A percentile compares a stretch with the other conserved stretches of the same genome.
Evolutionary conservation across 2,329 filamentous ascomycete genomes (phyloP).

Genomic region (Cryphonectria radicalis): DNA sequence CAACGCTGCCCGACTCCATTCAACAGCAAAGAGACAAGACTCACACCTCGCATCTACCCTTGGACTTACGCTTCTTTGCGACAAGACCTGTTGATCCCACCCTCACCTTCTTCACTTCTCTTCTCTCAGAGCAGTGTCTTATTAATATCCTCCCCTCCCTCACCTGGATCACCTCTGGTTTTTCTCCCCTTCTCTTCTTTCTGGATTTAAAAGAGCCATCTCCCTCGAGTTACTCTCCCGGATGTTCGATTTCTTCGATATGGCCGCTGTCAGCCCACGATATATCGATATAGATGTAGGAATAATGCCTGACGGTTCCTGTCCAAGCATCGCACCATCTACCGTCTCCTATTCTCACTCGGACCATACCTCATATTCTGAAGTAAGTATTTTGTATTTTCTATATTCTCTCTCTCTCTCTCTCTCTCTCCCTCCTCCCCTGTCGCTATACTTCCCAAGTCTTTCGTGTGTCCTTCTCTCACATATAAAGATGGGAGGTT

Average conservation of each 20-base stretch:
- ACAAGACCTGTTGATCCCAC: background rate
- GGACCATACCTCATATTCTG: slow-evolving; percentile 29
- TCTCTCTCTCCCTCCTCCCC: background rate
- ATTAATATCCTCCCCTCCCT: background rate
- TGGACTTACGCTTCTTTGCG: background rate
- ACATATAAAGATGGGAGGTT: slow-evolving; percentile 7
- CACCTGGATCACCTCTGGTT: background rate
- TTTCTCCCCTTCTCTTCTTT: background rate
- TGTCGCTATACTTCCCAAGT: background rate
- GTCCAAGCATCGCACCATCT: slow-evolving; percentile 23
- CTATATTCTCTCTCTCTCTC: background rate
- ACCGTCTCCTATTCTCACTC: slow-evolving; percentile 28
- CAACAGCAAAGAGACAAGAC: background rate
- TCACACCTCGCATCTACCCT: background rate
- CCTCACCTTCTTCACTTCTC: background rate
- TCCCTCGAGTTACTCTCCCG: slow-evolving; percentile 28
- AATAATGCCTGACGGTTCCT: slow-evolving; percentile 25
- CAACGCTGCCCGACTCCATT: background rate
- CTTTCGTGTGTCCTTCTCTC: background rate
- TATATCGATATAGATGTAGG: slow-evolving; percentile 33
- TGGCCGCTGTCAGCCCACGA: slow-evolving; percentile 33
- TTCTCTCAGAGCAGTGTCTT: background rate
- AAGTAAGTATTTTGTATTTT: slow-evolving; percentile 23
- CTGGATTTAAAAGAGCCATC: slow-evolving; percentile 22
- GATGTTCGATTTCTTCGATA: slow-evolving; percentile 37